Evolutionary conservation across 2,329 filamentous ascomycete genomes (phyloP).

Genomic region (Colletotrichum brevisporum): DNA sequence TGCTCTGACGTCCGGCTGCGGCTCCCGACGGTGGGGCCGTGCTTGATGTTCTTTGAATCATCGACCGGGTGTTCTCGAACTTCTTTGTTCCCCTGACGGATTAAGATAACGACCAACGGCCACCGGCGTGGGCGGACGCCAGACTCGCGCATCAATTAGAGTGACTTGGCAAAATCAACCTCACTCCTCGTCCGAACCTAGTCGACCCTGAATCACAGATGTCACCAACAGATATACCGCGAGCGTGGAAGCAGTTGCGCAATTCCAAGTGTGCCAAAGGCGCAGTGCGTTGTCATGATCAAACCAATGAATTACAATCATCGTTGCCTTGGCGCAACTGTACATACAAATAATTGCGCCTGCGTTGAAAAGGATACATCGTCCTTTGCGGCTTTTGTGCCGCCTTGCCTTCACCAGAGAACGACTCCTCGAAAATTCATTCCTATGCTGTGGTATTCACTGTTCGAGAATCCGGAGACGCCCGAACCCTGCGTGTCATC

Average conservation of each 20-base stretch:
- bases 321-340: constrained; percentile 21
- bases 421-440: background rate
- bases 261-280: too few species aligned
- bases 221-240: too few species aligned
- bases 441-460: constrained; percentile 19
- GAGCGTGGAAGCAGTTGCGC: too few species aligned
- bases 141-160: too few species aligned
- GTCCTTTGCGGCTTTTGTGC: background rate
- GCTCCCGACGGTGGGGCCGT: background rate
- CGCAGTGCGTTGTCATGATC: background rate
- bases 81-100: background rate
- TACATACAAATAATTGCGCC: constrained; percentile 30
- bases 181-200: too few species aligned
- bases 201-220: too few species aligned
- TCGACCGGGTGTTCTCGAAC: background rate
- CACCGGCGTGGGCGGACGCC: too few species aligned
- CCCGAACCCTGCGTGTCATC: constrained; percentile 23
- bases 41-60: background rate
- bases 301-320: constrained; percentile 31
- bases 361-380: constrained; percentile 18
- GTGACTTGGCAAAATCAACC: too few species aligned
- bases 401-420: background rate
- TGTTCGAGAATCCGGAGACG: constrained; percentile 15
- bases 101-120: background rate
- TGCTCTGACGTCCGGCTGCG: background rate